These are phyloP conservation scores for Actinomortierella ambigua DNA, from an alignment of 371 early-diverging fungal genomes.

Conservation along the genomic window DNA sequence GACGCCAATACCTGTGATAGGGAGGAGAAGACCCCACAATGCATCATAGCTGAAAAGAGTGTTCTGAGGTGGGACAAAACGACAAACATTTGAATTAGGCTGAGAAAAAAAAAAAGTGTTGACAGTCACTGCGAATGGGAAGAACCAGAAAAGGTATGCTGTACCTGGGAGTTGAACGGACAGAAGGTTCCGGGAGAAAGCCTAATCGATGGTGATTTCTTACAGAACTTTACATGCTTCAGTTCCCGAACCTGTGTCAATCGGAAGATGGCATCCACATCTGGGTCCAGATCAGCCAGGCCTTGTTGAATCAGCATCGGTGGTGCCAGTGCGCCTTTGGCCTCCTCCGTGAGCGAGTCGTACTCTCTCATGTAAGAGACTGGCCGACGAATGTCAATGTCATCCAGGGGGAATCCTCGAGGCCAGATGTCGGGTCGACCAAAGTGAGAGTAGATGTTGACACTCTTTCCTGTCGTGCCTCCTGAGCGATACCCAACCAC, in stretches of 20 bases:
- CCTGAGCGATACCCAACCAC: not conserved
- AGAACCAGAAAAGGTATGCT: not conserved
- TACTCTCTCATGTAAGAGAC: not conserved
- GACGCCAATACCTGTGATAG: conserved; percentile 7
- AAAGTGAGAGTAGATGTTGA: conserved; percentile 7
- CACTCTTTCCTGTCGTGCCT: conserved; percentile 1
- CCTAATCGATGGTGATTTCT: conserved; percentile 1
- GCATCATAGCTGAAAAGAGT: too few species aligned
- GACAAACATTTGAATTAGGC: not conserved
- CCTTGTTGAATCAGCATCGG: too few species aligned
- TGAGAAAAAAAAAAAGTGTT: not conserved
- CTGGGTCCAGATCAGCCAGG: conserved; percentile 4
- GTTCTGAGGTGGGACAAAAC: not conserved
- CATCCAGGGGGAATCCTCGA: too few species aligned
- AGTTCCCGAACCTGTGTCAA: not conserved
- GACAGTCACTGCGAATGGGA: too few species aligned
- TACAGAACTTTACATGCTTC: conserved; percentile 2
- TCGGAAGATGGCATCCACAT: conserved; percentile 2
- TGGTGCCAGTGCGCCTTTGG: not conserved
- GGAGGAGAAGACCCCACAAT: conserved; percentile 3
- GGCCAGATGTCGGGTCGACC: conserved; percentile 3
- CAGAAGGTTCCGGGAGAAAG: conserved; percentile 3
- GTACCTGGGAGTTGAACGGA: conserved; percentile 5
- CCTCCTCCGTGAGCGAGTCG: not conserved
- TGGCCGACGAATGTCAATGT: not conserved